A percentile compares a stretch with the other conserved stretches of the same genome.
These are phyloP conservation scores for Abrus pulchellus DNA, from an alignment of 306 rosid genomes.

Conservation along the genomic window DNA sequence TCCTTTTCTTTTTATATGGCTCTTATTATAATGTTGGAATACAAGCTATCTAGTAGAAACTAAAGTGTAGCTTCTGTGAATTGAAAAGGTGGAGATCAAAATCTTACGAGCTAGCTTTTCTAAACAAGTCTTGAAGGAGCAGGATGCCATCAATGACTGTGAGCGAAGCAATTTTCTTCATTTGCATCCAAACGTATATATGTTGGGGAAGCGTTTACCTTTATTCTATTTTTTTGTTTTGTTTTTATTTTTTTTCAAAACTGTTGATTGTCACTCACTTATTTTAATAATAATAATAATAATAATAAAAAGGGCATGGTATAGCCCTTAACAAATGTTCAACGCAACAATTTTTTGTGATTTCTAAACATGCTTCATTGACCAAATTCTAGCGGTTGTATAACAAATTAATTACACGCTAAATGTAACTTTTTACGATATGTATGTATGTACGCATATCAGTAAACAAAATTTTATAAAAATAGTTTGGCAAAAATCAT, in stretches of 20 bases:
- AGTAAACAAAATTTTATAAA: not conserved
- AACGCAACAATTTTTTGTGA: not conserved
- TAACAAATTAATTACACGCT: not conserved
- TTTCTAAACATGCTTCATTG: not conserved
- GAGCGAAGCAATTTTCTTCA: not conserved
- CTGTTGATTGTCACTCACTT: not conserved
- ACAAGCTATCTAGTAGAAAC: not conserved
- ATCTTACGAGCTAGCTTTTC: not conserved
- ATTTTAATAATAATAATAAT: not conserved
- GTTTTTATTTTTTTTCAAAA: not conserved
- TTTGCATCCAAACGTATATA: no score
- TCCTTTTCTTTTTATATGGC: not conserved
- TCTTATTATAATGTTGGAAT: slow-evolving; percentile 15
- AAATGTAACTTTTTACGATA: no score
- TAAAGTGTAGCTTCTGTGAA: not conserved
- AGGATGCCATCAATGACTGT: not conserved
- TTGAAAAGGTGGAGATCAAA: not conserved
- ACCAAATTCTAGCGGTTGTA: not conserved
- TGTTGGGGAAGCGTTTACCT: not conserved
- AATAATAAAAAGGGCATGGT: not conserved
- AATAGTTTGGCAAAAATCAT: not conserved
- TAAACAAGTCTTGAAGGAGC: not conserved
- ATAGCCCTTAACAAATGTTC: not conserved
- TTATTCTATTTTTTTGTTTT: not conserved
- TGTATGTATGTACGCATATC: no score